These are phyloP conservation scores for Selenicereus undatus DNA, from an alignment of 148 eudicot species.

Conservation along the genomic window DNA sequence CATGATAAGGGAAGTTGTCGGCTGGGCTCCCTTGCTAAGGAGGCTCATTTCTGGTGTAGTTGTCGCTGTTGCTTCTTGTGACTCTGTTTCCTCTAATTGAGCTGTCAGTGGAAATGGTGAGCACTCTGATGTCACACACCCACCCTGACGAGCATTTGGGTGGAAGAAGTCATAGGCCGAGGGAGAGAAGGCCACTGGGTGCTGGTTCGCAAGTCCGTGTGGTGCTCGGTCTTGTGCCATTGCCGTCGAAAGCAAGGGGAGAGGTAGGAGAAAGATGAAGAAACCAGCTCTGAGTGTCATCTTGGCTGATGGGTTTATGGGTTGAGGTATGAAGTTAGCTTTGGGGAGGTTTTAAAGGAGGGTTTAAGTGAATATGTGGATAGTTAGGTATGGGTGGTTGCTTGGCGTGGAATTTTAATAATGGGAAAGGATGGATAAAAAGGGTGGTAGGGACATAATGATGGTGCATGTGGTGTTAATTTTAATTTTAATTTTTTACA, in stretches of 20 bases:
- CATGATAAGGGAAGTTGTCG: slow-evolving; percentile 32
- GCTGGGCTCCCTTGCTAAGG: slow-evolving; percentile 27
- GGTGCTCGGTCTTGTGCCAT: slow-evolving; percentile 59
- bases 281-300: slow-evolving; percentile 13
- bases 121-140: slow-evolving; percentile 35
- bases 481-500: too few relatives aligned
- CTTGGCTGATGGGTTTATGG: slow-evolving; percentile 3
- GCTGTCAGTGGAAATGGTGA: slow-evolving; percentile 54
- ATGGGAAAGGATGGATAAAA: slow-evolving; percentile 17
- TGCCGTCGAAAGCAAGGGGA: slow-evolving; percentile 28
- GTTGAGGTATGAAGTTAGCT: background rate
- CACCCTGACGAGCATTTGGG: slow-evolving; percentile 33
- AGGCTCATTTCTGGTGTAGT: background rate
- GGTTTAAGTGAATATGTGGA: slow-evolving; percentile 3
- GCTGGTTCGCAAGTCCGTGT: slow-evolving; percentile 53
- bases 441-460: slow-evolving; percentile 37
- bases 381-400: slow-evolving; percentile 48
- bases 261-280: slow-evolving; percentile 28
- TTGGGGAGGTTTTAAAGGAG: background rate
- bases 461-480: slow-evolving; percentile 34
- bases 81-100: slow-evolving; percentile 43
- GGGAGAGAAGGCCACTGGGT: slow-evolving; percentile 59
- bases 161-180: slow-evolving; percentile 67
- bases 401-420: slow-evolving; percentile 57
- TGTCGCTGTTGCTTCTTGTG: slow-evolving; percentile 26